Base-by-base conservation (phyloP, 768 basidiomycete genomes). In the Vararia minispora region DNA sequence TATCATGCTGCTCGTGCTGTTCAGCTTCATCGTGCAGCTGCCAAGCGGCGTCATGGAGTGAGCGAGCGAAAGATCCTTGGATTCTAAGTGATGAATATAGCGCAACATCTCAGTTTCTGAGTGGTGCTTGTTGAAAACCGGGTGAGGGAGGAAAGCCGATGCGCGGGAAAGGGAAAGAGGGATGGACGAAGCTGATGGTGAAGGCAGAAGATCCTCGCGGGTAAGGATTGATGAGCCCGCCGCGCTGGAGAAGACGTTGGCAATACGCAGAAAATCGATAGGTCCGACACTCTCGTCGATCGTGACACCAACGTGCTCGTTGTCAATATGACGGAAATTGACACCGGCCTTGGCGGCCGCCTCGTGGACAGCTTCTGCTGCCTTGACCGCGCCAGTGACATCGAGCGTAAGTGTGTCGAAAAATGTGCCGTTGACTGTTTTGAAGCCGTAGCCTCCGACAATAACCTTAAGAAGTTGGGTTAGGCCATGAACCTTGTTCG, bases 31-130 rank as follows among this genome's bases (percentile, higher is more conserved):
- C 5, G 91, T 94, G 60, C 91, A 92, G 57, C 88, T 91, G 41
- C 91, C 91, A 3, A 92, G 74, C 10, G 88, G 81, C 49, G 95
- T 97, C 89, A 98, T 97, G 31, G 88, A 76, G 57, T 99, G 95
- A 7, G 87, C 83, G 23, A 99, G 79, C 21, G 88, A 82, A 41
- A 98, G 74, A 55, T 99, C 95, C 64, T 98, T 98, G 26, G 79
- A 79, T 43, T 91, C 86, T 34, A 99, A 74, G 49, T 90, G 83
- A 62, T 88, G 76, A 53, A 98, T 87, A 60, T 97, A 95, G 26
- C 95, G 89, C 24, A 99, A 67, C 85, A 99, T 91, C 62, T 97
- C 91, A 0, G 95, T 99, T 66, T 99, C 95, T 4, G 91, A 94
- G 57, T 98, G 94, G 53, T 97, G 84, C 39, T 81, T 77, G 67